Base-by-base conservation (phyloP, 805 yeast species). In the Kazachstania viticola region DNA sequence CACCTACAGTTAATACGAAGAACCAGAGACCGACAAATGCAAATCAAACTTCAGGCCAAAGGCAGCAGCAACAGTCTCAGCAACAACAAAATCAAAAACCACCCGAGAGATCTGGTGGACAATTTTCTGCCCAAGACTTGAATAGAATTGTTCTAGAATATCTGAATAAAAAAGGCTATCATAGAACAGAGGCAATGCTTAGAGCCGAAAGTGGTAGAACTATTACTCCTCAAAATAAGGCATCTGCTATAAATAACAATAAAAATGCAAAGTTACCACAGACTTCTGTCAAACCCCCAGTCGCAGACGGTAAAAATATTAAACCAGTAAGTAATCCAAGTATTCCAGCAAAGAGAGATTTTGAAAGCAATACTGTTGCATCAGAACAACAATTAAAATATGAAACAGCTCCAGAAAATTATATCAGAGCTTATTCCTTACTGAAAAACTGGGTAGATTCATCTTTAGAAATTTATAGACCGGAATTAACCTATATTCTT, bases 121-220 rank as follows among this genome's bases (percentile, higher is more conserved):
- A 52, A 9, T 53, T 75, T 38, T 75, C 94, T 0, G 84, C 82
- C 30, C 85, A 88, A 4, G 97, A 91, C 54, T 66, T 91, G 51
- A 88, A 87, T 55, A 65, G 91, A 40, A 83, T 91, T 49, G 97
- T 91, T 21, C 65, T 91, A 47, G 98, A 91, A 46, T 91, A 88
- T 47, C 67, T 91, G 43, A 80, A 77, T 54, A 88, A 91, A 49
- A 85, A 87, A 54, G 99, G 99, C 3, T 91, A 84, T 50, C 87
- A 81, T 44, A 75, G 79, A 44, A 88, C 98, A 0, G 99, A 91
- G 54, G 85, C 95, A 3, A 82, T 87, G 78, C 67, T 91, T 30
- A 71, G 98, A 39, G 73, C 85, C 39, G 99, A 91, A 54, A 71
- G 79, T 41, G 67, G 83, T 1, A 75, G 79, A 37, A 67, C 75